phyloP scores from a whole-genome alignment of 2,329 filamentous ascomycete species.

The Clonostachys byssicola region DNA sequence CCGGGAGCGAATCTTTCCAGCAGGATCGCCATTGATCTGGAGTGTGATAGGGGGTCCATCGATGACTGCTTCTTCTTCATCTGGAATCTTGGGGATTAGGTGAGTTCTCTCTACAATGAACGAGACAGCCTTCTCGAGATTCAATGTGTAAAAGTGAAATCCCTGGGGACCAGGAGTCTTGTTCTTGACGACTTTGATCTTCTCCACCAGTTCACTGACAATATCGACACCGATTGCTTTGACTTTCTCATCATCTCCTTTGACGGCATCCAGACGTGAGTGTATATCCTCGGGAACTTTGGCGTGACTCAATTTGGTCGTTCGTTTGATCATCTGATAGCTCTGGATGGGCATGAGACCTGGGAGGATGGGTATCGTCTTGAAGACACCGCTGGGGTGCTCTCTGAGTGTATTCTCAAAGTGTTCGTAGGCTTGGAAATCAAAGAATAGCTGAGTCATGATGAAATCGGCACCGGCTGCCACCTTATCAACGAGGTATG shows the following conservation, averaged over 20 bases:
- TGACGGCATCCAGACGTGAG: slow-evolving; percentile 66
- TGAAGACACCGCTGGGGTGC: slow-evolving; percentile 82
- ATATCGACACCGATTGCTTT: slow-evolving; percentile 80
- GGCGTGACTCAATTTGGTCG: slow-evolving; percentile 91
- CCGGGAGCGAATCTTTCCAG: slow-evolving; percentile 24
- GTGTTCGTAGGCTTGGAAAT: slow-evolving; percentile 73
- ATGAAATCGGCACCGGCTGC: slow-evolving; percentile 93
- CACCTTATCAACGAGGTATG: slow-evolving; percentile 86
- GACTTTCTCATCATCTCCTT: slow-evolving; percentile 75
- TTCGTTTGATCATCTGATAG: slow-evolving; percentile 91
- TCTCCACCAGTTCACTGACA: slow-evolving; percentile 76
- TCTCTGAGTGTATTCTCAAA: slow-evolving; percentile 76
- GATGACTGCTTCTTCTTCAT: slow-evolving; percentile 46
- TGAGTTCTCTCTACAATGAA: slow-evolving; percentile 83
- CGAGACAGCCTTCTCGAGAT: slow-evolving; percentile 91
- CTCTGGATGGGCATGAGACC: slow-evolving; percentile 97
- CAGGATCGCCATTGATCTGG: slow-evolving; percentile 44
- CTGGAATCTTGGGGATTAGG: slow-evolving; percentile 66
- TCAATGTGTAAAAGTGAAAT: slow-evolving; percentile 97
- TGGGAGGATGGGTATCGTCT: slow-evolving; percentile 83
- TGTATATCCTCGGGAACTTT: slow-evolving; percentile 70
- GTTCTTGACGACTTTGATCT: slow-evolving; percentile 63
- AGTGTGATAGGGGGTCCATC: slow-evolving; percentile 23
- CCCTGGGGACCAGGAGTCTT: slow-evolving; percentile 61
- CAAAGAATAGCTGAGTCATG: slow-evolving; percentile 98